phyloP scores from a whole-genome alignment of 306 rosid species.

The Fagus crenata region DNA sequence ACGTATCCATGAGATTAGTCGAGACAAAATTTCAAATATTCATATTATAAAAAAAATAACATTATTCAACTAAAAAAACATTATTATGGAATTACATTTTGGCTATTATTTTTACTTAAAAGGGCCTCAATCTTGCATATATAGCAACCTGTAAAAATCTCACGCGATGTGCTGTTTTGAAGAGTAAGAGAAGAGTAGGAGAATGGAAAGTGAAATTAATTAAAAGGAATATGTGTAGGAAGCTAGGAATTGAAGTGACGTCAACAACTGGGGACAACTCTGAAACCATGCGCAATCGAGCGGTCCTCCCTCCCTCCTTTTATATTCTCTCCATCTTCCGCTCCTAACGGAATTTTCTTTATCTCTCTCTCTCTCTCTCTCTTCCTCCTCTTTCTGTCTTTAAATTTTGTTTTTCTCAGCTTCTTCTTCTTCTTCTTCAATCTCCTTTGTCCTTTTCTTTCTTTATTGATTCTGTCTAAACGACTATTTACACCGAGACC shows the following conservation, averaged over 20 bases:
- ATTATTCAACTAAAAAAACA: too few relatives aligned
- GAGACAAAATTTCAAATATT: too few relatives aligned
- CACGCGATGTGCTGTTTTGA: not conserved
- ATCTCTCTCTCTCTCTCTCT: not conserved
- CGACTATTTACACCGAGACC: constrained; percentile 24
- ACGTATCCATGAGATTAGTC: too few relatives aligned
- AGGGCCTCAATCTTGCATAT: not conserved
- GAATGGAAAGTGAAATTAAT: constrained; percentile 13
- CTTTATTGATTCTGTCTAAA: constrained; percentile 40
- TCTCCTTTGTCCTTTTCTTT: constrained; percentile 27
- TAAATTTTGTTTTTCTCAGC: not conserved
- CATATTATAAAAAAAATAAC: too few relatives aligned
- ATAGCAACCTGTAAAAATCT: not conserved
- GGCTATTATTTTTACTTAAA: not conserved
- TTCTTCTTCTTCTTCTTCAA: constrained; percentile 7
- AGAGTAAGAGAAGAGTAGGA: not conserved
- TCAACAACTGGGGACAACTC: constrained; percentile 68
- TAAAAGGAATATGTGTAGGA: constrained; percentile 13
- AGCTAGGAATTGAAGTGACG: constrained; percentile 48
- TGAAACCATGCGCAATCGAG: constrained; percentile 84
- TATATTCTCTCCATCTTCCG: constrained; percentile 46
- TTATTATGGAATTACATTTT: too few relatives aligned
- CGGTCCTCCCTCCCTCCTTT: constrained; percentile 53
- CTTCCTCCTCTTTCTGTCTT: constrained; percentile 1
- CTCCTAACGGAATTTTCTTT: constrained; percentile 38